phyloP scores from a whole-genome alignment of 2,329 filamentous ascomycete species.

The Xylariaceae sp. region DNA sequence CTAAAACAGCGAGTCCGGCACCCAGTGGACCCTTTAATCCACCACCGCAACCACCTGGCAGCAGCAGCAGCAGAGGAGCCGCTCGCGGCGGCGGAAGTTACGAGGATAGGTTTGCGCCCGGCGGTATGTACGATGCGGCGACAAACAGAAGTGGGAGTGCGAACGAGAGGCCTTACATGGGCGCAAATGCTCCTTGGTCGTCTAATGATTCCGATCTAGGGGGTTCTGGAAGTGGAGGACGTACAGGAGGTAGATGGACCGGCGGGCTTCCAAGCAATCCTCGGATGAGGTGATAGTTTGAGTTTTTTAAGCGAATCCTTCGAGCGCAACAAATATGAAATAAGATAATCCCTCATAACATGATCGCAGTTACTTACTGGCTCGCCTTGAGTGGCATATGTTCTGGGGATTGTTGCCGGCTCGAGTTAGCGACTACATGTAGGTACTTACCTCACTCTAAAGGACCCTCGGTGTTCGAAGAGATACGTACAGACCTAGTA shows the following conservation, averaged over 20 bases:
- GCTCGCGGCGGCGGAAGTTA: conserved; percentile 32
- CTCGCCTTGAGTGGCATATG: too few species aligned
- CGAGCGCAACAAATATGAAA: too few species aligned
- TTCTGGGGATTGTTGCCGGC: too few species aligned
- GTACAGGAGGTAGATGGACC: conserved; percentile 32
- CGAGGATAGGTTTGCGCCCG: conserved; percentile 43
- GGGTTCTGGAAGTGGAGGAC: conserved; percentile 33
- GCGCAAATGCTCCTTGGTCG: conserved; percentile 45
- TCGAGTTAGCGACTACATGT: too few species aligned
- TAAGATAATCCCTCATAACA: too few species aligned
- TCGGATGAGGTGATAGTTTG: conserved; percentile 36
- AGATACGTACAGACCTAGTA: too few species aligned
- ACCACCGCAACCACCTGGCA: conserved; percentile 35
- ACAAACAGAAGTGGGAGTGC: conserved; percentile 13
- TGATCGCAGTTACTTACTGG: too few species aligned
- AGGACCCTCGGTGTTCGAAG: too few species aligned
- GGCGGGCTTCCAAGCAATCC: conserved; percentile 35
- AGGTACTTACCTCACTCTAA: too few species aligned
- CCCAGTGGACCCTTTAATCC: conserved; percentile 44
- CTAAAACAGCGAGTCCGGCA: conserved; percentile 52
- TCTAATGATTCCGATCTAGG: conserved; percentile 36
- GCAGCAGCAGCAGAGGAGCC: conserved; percentile 25
- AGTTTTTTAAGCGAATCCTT: background rate
- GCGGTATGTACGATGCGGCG: conserved; percentile 39
- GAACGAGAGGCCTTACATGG: conserved; percentile 37